These are phyloP conservation scores for Calycina herbarum DNA, from an alignment of 2,329 filamentous ascomycete genomes.

Conservation along the genomic window DNA sequence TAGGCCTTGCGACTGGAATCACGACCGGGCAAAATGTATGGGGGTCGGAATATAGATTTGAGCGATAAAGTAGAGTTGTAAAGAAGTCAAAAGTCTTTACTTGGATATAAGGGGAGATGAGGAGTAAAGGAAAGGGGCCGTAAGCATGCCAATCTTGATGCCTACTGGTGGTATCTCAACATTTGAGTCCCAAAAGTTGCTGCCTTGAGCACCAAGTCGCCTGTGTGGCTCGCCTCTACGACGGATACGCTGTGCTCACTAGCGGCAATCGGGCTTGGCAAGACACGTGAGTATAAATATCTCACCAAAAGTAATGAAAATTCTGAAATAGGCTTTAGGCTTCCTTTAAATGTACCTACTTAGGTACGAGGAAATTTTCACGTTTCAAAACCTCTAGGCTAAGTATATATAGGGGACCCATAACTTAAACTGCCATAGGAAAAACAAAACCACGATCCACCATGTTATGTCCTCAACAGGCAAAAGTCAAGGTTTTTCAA, in stretches of 20 bases:
- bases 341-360: not conserved
- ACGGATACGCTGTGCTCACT: not conserved
- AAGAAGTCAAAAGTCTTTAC: not conserved
- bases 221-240: not conserved
- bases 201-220: slow-evolving; percentile 25
- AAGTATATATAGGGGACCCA: not conserved
- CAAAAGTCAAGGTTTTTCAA: not conserved
- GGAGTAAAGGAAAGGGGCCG: not conserved
- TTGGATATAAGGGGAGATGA: not conserved
- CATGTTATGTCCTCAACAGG: not conserved
- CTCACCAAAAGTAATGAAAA: not conserved
- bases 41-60: slow-evolving; percentile 5
- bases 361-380: not conserved
- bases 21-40: slow-evolving; percentile 5
- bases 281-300: slow-evolving; percentile 1
- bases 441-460: not conserved
- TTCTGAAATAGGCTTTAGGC: slow-evolving; percentile 3
- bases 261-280: not conserved
- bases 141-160: slow-evolving; percentile 10
- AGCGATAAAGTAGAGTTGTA: not conserved
- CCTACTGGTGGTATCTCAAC: slow-evolving; percentile 10
- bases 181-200: slow-evolving; percentile 24
- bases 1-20: not conserved
- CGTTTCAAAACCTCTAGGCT: not conserved
- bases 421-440: not conserved